Base-by-base conservation (phyloP, 805 yeast genomes). In the Hanseniaspora vineae region DNA sequence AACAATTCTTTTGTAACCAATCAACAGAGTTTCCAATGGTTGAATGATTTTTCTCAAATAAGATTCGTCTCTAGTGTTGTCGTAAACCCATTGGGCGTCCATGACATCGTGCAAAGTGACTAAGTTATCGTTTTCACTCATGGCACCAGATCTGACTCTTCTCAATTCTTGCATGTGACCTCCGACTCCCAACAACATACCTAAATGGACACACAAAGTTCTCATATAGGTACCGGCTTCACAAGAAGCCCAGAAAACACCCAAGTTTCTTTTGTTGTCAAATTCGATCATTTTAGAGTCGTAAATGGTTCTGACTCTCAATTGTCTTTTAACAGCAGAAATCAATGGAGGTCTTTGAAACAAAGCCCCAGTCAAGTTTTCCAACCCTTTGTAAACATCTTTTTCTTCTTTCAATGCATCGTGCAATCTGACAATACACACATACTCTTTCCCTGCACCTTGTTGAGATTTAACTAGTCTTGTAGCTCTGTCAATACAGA, bases 221-320 rank as follows among this genome's bases (percentile, higher is more conserved):
- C 98, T 84, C 96, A 92, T 92, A 72, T 92, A 92, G 51, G 98
- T 92, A 71, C 98, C 98, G 52, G 98, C 98, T 75, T 92, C 98
- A 77, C 98, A 92, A 40, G 95, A 84, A 51, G 97, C 98, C 98
- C 98, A 92, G 74, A 92, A 92, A 35, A 92, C 97, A 72, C 95
- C 95, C 53, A 92, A 76, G 59, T 92, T 90, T 69, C 97, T 83
- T 71, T 92, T 89, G 70, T 88, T 84, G 71, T 89, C 98, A 62
- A 92, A 92, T 71, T 92, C 98, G 60, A 92, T 80, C 65, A 92
- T 75, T 55, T 90, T 88, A 53, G 96, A 85, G 65, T 92, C 97
- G 69, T 92, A 92, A 64, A 92, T 89, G 54, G 97, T 92, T 71
- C 98, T 81, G 53, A 92, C 96, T 76, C 98, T 85, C 68, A 92